Conservation (phyloP, 495 filamentous ascomycete species). For the Penicillium bialowiezense region DNA sequence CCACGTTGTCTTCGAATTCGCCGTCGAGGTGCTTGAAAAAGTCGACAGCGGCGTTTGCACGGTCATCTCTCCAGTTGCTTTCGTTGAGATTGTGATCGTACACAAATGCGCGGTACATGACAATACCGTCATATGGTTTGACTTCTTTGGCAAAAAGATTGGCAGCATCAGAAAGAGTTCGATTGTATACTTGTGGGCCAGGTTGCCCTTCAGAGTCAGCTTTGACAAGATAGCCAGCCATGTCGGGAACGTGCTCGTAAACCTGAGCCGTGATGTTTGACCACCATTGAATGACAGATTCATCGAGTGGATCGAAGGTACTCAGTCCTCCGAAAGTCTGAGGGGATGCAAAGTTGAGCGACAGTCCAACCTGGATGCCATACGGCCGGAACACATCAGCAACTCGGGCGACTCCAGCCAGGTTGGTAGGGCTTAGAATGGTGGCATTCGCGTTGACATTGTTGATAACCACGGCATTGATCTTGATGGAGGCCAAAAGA, state of each 20-base stretch:
- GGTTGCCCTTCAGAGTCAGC: slow-evolving; percentile 74
- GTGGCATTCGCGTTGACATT: slow-evolving; percentile 69
- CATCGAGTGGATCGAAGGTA: slow-evolving; percentile 65
- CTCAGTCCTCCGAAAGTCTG: slow-evolving; percentile 50
- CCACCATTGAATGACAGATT: slow-evolving; percentile 61
- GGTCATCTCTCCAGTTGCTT: slow-evolving; percentile 60
- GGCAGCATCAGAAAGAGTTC: slow-evolving; percentile 65
- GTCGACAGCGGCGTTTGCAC: slow-evolving; percentile 66
- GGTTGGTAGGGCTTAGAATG: slow-evolving; percentile 52
- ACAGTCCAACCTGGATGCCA: slow-evolving; percentile 63
- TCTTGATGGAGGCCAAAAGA: slow-evolving; percentile 61
- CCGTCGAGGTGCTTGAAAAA: slow-evolving; percentile 65
- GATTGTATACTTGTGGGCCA: slow-evolving; percentile 65
- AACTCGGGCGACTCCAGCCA: slow-evolving; percentile 58
- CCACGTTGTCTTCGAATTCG: slow-evolving; percentile 66
- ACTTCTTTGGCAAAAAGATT: slow-evolving; percentile 65
- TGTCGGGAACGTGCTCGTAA: slow-evolving; percentile 60
- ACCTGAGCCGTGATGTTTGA: slow-evolving; percentile 53
- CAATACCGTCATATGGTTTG: slow-evolving; percentile 60
- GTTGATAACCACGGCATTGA: slow-evolving; percentile 68
- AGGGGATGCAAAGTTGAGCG: slow-evolving; percentile 67
- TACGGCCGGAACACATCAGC: slow-evolving; percentile 65
- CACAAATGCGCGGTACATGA: slow-evolving; percentile 74
- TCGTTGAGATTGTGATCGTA: slow-evolving; percentile 60
- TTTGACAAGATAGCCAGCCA: slow-evolving; percentile 69